phyloP scores from a whole-genome alignment of 805 yeast species.

The Kluyveromyces nonfermentans region DNA sequence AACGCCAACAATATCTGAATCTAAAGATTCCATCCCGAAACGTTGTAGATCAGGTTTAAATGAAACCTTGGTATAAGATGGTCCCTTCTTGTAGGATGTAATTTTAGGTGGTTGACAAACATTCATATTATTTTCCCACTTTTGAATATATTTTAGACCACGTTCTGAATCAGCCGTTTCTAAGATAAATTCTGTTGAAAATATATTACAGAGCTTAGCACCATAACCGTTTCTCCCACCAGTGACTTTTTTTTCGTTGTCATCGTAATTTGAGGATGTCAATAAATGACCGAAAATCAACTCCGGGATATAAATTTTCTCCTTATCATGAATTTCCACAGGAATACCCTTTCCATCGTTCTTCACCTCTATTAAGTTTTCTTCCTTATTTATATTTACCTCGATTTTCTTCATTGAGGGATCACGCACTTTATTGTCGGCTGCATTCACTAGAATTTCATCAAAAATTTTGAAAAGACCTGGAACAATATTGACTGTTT shows the following conservation, averaged over 20 bases:
- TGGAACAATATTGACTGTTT: conserved; percentile 74
- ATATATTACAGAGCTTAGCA: conserved; percentile 94
- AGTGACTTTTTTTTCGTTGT: conserved; percentile 87
- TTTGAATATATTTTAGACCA: conserved; percentile 61
- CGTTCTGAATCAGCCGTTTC: conserved; percentile 77
- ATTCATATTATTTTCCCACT: conserved; percentile 84
- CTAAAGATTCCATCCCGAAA: conserved; percentile 78
- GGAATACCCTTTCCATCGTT: conserved; percentile 97
- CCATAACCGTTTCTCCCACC: conserved; percentile 99
- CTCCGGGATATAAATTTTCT: conserved; percentile 89
- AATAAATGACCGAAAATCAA: conserved; percentile 90
- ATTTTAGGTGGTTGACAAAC: conserved; percentile 69
- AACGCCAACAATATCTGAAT: conserved; percentile 74
- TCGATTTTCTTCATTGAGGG: conserved; percentile 78
- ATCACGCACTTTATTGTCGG: conserved; percentile 95
- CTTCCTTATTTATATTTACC: conserved; percentile 71
- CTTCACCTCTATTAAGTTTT: conserved; percentile 65
- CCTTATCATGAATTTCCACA: conserved; percentile 84
- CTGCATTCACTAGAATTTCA: conserved; percentile 95
- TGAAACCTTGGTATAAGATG: conserved; percentile 77
- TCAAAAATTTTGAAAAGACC: conserved; percentile 95
- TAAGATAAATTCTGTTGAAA: conserved; percentile 75
- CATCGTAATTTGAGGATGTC: conserved; percentile 94
- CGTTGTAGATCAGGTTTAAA: conserved; percentile 81
- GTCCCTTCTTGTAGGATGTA: conserved; percentile 38